These are phyloP conservation scores for Stylosanthes scabra DNA, from an alignment of 331 rosid species.

Conservation along the genomic window DNA sequence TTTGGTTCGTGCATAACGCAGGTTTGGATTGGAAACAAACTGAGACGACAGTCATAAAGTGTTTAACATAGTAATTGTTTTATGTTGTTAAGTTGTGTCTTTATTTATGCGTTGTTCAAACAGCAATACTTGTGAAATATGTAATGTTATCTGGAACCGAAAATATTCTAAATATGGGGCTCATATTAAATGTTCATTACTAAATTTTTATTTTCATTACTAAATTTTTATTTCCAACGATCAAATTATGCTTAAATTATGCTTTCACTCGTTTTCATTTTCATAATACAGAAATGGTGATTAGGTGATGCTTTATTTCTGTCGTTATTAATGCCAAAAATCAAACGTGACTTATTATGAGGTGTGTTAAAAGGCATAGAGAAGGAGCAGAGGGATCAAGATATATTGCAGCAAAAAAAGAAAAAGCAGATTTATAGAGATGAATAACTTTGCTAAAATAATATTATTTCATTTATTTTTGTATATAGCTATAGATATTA, in stretches of 20 bases:
- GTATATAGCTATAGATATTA: background rate
- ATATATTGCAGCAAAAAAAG: no score
- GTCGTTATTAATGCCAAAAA: background rate
- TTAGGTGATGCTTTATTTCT: background rate
- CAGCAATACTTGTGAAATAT: no score
- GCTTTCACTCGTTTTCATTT: no score
- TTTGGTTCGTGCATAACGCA: background rate
- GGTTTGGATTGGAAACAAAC: slow-evolving; percentile 16
- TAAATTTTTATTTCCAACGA: no score
- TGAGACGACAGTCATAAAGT: background rate
- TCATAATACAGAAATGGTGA: background rate
- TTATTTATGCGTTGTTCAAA: background rate
- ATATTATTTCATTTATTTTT: no score
- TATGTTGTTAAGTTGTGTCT: background rate
- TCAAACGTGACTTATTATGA: background rate
- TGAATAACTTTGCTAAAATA: no score
- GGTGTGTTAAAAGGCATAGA: background rate
- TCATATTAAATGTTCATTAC: no score
- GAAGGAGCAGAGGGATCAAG: background rate
- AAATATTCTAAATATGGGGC: no score
- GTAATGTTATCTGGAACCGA: background rate
- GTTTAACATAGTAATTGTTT: background rate
- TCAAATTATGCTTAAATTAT: no score
- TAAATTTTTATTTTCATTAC: no score
- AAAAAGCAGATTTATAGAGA: no score